Evolutionary conservation across 1,139 yeast genomes (phyloP).

Genomic region (Blastobotrys proliferans): DNA sequence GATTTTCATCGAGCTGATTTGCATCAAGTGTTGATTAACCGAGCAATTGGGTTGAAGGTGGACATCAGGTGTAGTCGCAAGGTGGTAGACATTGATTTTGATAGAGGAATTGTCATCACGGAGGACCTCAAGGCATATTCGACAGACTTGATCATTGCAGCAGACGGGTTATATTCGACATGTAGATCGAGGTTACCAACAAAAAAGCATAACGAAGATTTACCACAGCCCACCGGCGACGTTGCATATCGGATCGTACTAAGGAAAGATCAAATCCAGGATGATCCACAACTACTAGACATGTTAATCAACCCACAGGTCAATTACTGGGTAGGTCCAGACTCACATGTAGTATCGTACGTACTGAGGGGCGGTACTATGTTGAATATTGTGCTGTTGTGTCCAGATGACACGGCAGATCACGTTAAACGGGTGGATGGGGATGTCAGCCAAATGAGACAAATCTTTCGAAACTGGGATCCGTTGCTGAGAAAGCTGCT

Average conservation of each 20-base stretch:
- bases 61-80: conserved; percentile 8
- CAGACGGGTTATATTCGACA: conserved; percentile 32
- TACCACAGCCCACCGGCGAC: conserved; percentile 11
- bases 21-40: conserved; percentile 28
- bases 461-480: conserved; percentile 11
- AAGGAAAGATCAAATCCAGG: conserved; percentile 1
- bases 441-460: conserved; percentile 8
- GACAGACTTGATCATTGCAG: conserved; percentile 37
- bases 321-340: conserved; percentile 14
- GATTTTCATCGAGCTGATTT: conserved; percentile 37
- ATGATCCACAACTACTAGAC: conserved; percentile 8
- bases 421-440: conserved; percentile 7
- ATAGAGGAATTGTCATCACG: conserved; percentile 26
- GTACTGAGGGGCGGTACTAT: conserved; percentile 20
- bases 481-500: conserved; percentile 6
- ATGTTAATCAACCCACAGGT: conserved; percentile 10
- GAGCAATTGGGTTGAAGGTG: conserved; percentile 5
- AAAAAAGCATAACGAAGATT: neutral
- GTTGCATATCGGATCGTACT: conserved; percentile 11
- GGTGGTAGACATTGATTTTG: conserved; percentile 29
- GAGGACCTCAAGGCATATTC: conserved; percentile 26
- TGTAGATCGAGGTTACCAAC: conserved; percentile 10
- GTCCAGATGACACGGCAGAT: conserved; percentile 19
- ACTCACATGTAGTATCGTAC: conserved; percentile 18
- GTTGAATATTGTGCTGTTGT: conserved; percentile 21